Evolutionary conservation across 805 yeast genomes (phyloP).

Genomic region (Wickerhamiella vanderwaltii): DNA sequence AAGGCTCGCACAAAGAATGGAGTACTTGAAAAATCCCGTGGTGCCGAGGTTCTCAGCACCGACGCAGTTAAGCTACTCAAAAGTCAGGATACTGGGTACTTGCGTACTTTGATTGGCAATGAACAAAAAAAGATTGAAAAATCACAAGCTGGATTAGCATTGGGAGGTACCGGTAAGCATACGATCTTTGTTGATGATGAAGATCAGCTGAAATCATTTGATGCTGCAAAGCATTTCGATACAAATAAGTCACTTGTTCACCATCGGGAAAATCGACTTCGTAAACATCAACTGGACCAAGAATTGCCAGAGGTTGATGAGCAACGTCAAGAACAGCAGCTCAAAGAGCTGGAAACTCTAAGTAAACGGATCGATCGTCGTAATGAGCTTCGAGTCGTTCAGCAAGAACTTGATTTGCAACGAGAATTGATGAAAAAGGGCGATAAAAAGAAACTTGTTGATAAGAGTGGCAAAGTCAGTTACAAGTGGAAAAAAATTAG

Average conservation of each 20-base stretch:
- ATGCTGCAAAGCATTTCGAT: constrained; percentile 52
- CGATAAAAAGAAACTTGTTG: constrained; percentile 61
- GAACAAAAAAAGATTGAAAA: constrained; percentile 56
- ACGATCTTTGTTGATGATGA: constrained; percentile 70
- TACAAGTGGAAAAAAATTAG: constrained; percentile 72
- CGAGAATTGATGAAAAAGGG: constrained; percentile 88
- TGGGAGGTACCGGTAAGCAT: constrained; percentile 53
- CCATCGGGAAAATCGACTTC: constrained; percentile 61
- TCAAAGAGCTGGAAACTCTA: constrained; percentile 47
- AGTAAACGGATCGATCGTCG: constrained; percentile 60
- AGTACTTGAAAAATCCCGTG: constrained; percentile 45
- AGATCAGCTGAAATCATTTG: constrained; percentile 43
- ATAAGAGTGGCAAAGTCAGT: constrained; percentile 50
- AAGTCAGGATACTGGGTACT: constrained; percentile 82
- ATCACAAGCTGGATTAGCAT: constrained; percentile 30
- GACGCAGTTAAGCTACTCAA: constrained; percentile 76
- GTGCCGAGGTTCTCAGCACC: constrained; percentile 36
- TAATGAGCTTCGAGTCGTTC: constrained; percentile 52
- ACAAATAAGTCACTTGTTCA: constrained; percentile 54
- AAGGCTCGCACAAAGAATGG: constrained; percentile 60
- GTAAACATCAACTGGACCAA: constrained; percentile 39
- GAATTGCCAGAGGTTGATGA: constrained; percentile 15
- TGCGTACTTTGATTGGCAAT: constrained; percentile 60
- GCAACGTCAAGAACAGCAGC: constrained; percentile 34
- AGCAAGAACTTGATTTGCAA: constrained; percentile 61